Evolutionary conservation across 1,284 basidiomycete species (phyloP), one percentile per base, ranked within the genome.

Genomic region (Vanrija humicola): DNA sequence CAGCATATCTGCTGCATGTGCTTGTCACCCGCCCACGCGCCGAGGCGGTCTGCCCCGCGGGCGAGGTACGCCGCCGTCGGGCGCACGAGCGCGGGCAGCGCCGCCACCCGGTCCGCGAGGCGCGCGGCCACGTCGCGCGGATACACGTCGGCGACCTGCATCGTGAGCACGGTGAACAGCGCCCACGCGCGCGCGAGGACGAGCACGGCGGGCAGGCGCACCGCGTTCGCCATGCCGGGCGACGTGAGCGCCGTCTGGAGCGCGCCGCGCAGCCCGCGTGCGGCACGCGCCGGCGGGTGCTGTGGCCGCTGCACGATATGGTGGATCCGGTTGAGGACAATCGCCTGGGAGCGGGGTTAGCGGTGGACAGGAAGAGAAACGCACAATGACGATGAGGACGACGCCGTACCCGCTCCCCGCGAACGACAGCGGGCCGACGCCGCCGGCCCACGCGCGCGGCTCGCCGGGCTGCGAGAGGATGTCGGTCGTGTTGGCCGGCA

Each of bases 391-490:
- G 9, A 75, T 62, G 23, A 74, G 63, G 45, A 65, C 66, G 38
- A 75, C 51, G 3, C 70, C 73, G 55, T 75, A 75, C 9, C 70
- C 70, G 50, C 67, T 69, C 1, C 69, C 71, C 1, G 63, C 64
- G 48, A 74, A 73, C 43, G 63, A 64, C 16, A 74, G 51, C 1
- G 69, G 67, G 4, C 70, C 70, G 1, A 72, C 56, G 6, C 69
- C 65, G 26, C 59, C 68, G 3, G 66, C 64, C 12, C 70, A 43
- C 23, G 72, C 69, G 48, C 60, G 50, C 21, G 63, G 45, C 50
- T 71, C 38, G 16, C 70, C 70, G 4, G 67, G 64, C 49, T 98
- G 94, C 0, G 90, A 94, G 48, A 97, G 80, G 52, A 98, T 21
- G 40, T 7, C 28, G 15, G 45, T 16, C 4, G 39, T 38, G 38